Conservation (phyloP, 805 yeast species). For the Zygosaccharomyces lentus region DNA sequence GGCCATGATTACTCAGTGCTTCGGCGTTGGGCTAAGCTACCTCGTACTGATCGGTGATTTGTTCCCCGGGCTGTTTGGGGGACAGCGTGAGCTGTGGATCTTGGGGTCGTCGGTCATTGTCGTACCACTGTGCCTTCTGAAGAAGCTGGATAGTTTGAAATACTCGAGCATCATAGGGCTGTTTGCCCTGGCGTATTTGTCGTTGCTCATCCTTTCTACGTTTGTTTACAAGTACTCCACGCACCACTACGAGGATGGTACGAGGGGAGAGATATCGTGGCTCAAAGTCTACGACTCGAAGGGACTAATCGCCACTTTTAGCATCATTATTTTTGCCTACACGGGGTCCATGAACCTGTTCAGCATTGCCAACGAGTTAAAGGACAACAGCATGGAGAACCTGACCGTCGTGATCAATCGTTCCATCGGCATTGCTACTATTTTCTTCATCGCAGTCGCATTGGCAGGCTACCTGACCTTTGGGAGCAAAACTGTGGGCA, state of each 20-base stretch:
- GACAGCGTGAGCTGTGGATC: conserved; percentile 40
- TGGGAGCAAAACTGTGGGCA: conserved; percentile 62
- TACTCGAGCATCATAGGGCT: conserved; percentile 70
- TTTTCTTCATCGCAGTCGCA: conserved; percentile 61
- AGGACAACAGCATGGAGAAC: conserved; percentile 48
- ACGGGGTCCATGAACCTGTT: conserved; percentile 81
- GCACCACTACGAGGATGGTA: conserved; percentile 37
- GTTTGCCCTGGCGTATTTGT: conserved; percentile 57
- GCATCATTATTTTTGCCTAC: conserved; percentile 72
- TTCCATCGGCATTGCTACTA: conserved; percentile 51
- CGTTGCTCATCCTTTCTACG: conserved; percentile 41
- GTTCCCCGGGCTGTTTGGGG: conserved; percentile 59
- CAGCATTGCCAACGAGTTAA: conserved; percentile 67
- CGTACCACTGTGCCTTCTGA: conserved; percentile 60
- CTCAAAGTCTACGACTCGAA: conserved; percentile 41
- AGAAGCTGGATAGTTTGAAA: conserved; percentile 61
- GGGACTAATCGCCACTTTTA: conserved; percentile 57
- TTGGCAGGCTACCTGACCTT: conserved; percentile 67
- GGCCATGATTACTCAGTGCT: conserved; percentile 72
- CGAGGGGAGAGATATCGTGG: conserved; percentile 43
- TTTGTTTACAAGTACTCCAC: conserved; percentile 38
- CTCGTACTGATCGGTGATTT: conserved; percentile 73
- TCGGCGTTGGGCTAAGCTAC: conserved; percentile 71
- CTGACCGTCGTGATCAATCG: conserved; percentile 41
- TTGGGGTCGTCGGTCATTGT: conserved; percentile 47